Conservation (phyloP, 306 rosid species). For the Sicyos edulis region DNA sequence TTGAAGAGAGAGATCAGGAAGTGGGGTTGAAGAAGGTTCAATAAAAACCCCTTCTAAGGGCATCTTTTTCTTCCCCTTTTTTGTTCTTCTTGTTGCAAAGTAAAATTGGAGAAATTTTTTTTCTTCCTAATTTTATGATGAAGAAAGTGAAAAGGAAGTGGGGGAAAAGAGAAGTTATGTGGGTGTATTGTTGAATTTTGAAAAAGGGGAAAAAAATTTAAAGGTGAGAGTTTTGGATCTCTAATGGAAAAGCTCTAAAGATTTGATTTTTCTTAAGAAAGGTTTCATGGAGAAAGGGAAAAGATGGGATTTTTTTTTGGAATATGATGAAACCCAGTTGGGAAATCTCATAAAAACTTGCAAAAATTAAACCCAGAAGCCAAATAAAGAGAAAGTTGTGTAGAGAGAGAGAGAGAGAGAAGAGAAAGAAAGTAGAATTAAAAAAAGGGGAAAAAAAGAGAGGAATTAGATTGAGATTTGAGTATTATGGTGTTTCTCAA, state of each 20-base stretch:
- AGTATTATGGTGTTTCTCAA: conserved; percentile 21
- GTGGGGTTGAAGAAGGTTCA: conserved; percentile 48
- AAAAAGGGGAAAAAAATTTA: background rate
- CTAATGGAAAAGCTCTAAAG: background rate
- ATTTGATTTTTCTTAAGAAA: conserved; percentile 6
- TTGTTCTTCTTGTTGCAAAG: background rate
- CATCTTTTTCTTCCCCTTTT: conserved; percentile 35
- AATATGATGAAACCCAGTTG: conserved; percentile 1
- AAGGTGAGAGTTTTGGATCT: conserved; percentile 4
- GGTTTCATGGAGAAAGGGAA: background rate
- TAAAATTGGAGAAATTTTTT: conserved; percentile 6
- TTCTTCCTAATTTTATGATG: conserved; percentile 25
- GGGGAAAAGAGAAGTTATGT: background rate
- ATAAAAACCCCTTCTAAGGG: conserved; percentile 84
- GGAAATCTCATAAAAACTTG: background rate
- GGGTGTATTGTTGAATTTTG: too few species aligned
- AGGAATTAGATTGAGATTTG: conserved; percentile 18
- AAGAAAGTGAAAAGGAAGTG: background rate
- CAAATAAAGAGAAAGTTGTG: conserved; percentile 13
- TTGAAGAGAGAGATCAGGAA: conserved; percentile 91
- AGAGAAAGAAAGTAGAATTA: conserved; percentile 17
- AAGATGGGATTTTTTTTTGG: background rate
- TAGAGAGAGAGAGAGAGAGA: conserved; percentile 21
- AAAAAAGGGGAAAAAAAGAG: conserved; percentile 5
- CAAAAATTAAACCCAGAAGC: conserved; percentile 4